These are phyloP conservation scores for Populus ilicifolia DNA, from an alignment of 345 rosid genomes.

Conservation along the genomic window DNA sequence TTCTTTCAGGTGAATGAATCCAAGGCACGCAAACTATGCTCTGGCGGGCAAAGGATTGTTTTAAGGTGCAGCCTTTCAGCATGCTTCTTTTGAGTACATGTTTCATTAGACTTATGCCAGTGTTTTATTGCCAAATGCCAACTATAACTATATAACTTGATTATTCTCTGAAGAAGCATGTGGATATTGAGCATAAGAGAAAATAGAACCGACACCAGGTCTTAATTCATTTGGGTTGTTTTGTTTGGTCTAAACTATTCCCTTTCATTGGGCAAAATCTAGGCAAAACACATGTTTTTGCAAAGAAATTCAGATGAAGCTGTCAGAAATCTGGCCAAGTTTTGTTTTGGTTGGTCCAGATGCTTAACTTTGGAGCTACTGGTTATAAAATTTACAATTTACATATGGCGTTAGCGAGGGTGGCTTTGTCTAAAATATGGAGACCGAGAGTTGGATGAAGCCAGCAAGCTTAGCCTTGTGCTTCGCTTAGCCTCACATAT, in stretches of 20 bases:
- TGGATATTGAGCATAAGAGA: background rate
- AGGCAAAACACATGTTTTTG: background rate
- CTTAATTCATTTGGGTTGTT: background rate
- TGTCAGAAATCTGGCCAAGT: background rate
- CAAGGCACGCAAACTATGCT: constrained; percentile 50
- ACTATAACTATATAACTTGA: too few relatives aligned
- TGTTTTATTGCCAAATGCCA: too few relatives aligned
- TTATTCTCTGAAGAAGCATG: background rate
- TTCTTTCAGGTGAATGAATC: constrained; percentile 70
- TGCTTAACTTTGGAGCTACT: background rate
- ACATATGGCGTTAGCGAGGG: background rate
- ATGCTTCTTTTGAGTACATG: constrained; percentile 9
- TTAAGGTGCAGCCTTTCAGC: constrained; percentile 49
- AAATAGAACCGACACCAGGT: background rate
- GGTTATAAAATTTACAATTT: background rate
- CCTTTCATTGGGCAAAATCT: background rate
- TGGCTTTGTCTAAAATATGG: background rate
- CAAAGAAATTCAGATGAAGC: background rate
- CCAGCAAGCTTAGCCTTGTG: background rate
- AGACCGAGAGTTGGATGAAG: background rate
- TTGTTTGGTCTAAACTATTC: background rate
- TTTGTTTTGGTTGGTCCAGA: background rate
- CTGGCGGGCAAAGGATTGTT: constrained; percentile 49
- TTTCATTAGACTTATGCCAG: background rate
- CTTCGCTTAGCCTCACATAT: background rate